These are phyloP conservation scores for Aspergillus incahuasiensis DNA, from an alignment of 495 filamentous ascomycete species.

Conservation along the genomic window DNA sequence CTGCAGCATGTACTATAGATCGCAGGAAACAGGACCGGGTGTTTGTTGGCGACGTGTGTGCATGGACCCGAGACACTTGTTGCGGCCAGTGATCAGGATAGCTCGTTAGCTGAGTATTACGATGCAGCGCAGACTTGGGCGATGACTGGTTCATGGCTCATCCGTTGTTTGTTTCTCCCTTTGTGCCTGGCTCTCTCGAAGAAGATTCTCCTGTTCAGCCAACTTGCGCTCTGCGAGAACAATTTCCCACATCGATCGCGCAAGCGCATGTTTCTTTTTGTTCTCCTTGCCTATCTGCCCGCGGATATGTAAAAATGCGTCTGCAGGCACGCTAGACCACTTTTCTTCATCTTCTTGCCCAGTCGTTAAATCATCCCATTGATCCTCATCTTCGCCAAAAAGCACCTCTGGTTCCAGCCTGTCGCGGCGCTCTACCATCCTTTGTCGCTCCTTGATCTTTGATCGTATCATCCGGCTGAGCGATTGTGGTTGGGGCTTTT, in stretches of 20 bases:
- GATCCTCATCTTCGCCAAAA: conserved; percentile 53
- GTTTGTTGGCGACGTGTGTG: background rate
- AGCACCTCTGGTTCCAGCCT: conserved; percentile 30
- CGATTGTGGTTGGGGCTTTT: conserved; percentile 60
- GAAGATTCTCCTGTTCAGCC: conserved; percentile 9
- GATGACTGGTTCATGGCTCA: background rate
- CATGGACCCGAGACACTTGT: background rate
- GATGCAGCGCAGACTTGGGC: background rate
- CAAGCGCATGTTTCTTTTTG: conserved; percentile 23
- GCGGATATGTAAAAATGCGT: conserved; percentile 18
- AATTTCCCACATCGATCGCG: conserved; percentile 39
- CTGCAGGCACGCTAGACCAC: conserved; percentile 23
- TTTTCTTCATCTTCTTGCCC: conserved; percentile 13
- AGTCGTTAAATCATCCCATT: conserved; percentile 46
- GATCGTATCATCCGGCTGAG: conserved; percentile 54
- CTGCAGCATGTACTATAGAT: background rate
- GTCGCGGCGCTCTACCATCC: conserved; percentile 26
- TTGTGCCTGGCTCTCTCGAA: background rate
- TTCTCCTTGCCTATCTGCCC: conserved; percentile 23
- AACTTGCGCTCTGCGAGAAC: conserved; percentile 39
- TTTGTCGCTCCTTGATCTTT: conserved; percentile 43
- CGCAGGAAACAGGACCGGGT: background rate
- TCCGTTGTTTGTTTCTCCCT: background rate
- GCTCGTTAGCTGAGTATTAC: too few species aligned
- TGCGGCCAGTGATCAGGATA: background rate